Evolutionary conservation across 2,329 filamentous ascomycete genomes (phyloP).

Genomic region (Dactylellina drechsleri): DNA sequence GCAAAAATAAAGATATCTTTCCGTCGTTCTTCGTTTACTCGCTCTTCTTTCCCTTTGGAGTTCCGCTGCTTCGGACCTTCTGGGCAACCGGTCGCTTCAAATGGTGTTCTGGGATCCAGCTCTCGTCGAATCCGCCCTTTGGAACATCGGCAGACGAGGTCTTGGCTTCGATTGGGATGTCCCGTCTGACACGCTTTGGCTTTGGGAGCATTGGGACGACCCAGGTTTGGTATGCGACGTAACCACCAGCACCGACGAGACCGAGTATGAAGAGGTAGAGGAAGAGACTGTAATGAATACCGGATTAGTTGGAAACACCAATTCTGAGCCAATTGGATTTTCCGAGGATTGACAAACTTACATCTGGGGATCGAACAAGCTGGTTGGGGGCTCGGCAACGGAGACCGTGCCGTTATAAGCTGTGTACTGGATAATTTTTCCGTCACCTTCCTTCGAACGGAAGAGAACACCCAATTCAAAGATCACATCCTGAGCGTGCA

Average conservation of each 20-base stretch:
- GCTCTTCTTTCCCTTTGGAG: slow-evolving; percentile 31
- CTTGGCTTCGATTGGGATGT: slow-evolving; percentile 76
- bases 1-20: background rate
- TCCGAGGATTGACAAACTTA: slow-evolving; percentile 66
- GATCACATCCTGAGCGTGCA: slow-evolving; percentile 88
- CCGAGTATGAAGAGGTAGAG: slow-evolving; percentile 89
- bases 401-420: slow-evolving; percentile 84
- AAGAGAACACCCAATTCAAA: slow-evolving; percentile 81
- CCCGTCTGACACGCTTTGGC: slow-evolving; percentile 71
- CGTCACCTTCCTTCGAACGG: slow-evolving; percentile 69
- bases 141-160: slow-evolving; percentile 70
- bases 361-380: slow-evolving; percentile 95
- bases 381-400: slow-evolving; percentile 89
- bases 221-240: slow-evolving; percentile 99
- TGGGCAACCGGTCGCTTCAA: slow-evolving; percentile 75
- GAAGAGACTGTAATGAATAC: slow-evolving; percentile 77
- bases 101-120: slow-evolving; percentile 91
- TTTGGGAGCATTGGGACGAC: slow-evolving; percentile 95
- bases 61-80: slow-evolving; percentile 51
- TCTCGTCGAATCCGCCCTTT: slow-evolving; percentile 77
- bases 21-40: background rate
- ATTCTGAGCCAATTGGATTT: background rate
- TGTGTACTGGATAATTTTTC: slow-evolving; percentile 69
- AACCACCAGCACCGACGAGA: slow-evolving; percentile 80
- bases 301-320: slow-evolving; percentile 30